phyloP scores from a whole-genome alignment of 179 eudicot genomes.

The Drosera spatulata region DNA sequence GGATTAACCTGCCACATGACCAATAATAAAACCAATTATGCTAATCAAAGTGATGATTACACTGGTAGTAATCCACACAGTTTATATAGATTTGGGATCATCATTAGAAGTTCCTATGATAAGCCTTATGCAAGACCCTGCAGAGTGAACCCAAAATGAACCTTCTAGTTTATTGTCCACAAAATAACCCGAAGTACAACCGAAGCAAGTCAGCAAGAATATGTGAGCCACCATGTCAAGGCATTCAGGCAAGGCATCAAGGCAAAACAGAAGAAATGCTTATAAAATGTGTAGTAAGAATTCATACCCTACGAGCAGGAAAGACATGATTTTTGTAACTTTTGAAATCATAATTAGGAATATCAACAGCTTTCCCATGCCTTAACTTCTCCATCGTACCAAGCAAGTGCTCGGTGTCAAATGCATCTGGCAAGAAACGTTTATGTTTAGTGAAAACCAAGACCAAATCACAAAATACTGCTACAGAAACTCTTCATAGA shows the following conservation, averaged over 20 bases:
- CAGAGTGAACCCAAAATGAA: not conserved
- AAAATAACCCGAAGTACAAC: not conserved
- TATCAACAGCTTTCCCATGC: conserved; percentile 78
- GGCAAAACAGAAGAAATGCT: no score
- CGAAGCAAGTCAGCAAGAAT: not conserved
- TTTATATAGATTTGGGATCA: no score
- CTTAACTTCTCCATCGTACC: conserved; percentile 61
- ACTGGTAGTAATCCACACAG: not conserved
- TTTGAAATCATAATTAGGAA: conserved; percentile 83
- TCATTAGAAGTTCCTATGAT: no score
- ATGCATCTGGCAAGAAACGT: conserved; percentile 60
- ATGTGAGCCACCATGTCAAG: not conserved
- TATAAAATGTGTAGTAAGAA: not conserved
- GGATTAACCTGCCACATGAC: conserved; percentile 73
- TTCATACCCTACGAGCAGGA: conserved; percentile 78
- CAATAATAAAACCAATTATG: not conserved
- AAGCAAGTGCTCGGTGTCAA: conserved; percentile 74
- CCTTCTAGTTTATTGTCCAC: not conserved
- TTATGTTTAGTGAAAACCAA: not conserved
- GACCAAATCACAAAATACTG: not conserved
- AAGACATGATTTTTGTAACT: conserved; percentile 60
- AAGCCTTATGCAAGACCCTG: no score
- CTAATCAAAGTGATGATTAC: not conserved
- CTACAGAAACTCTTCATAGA: not conserved
- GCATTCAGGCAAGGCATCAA: not conserved